Evolutionary conservation across 306 rosid genomes (phyloP), one percentile per base, ranked within the genome.

Genomic region (Heteromeles arbutifolia): DNA sequence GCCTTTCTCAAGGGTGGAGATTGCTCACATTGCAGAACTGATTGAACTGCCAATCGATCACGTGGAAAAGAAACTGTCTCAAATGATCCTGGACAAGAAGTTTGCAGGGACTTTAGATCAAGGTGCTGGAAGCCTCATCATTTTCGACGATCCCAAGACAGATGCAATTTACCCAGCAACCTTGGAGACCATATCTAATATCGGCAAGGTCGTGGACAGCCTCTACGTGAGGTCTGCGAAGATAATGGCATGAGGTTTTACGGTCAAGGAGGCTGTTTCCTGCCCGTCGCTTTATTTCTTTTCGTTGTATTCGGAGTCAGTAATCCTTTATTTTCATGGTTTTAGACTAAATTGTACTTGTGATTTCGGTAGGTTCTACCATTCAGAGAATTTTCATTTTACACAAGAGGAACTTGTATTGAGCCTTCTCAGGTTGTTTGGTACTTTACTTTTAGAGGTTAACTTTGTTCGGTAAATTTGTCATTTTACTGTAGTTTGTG

Each of bases 1-100:
- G 80, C 97, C 98, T 22, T 94, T 94, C 87, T 91, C 96, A 73
- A 90, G 92, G 83, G 98, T 94, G 53, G 98, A 94, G 88, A 94
- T 94, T 80, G 87, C 87, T 8, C 97, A 91, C 48, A 87, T 91
- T 11, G 97, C 98, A 0, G 96, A 91, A 52, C 91, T 94, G 68
- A 94, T 94, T 45, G 97, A 94, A 77, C 91, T 94, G 70, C 93
- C 96, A 2, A 65, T 85, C 7, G 86, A 85, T 44, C 82, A 82
- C 6, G 88, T 85, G 74, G 88, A 85, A 57, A 85, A 73, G 78
- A 82, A 85, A 65, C 71, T 85, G 73, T 85, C 88, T 24, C 88
- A 85, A 65, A 82, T 85, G 86, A 85, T 85, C 74, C 78, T 85
- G 28, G 88, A 85, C 54, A 85, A 82, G 78, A 85, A 85, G 52